These are phyloP conservation scores for Kluyveromyces starmeri DNA, from an alignment of 805 yeast species.

Conservation along the genomic window DNA sequence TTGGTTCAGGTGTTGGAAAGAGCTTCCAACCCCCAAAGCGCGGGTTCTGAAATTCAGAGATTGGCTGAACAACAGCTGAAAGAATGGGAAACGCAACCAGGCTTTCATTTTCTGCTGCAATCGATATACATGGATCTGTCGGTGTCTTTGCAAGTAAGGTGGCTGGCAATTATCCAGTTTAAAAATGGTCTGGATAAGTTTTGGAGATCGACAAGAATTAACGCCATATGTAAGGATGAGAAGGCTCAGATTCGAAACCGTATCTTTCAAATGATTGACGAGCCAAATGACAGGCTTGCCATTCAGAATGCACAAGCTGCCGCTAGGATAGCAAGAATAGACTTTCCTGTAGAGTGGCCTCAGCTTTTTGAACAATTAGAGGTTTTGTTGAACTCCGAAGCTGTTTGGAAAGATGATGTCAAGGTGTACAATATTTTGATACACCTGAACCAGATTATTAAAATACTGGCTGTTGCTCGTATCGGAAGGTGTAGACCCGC, in stretches of 20 bases:
- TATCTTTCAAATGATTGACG: constrained; percentile 52
- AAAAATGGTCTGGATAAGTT: constrained; percentile 79
- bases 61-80: constrained; percentile 63
- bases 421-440: constrained; percentile 54
- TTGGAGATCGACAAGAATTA: constrained; percentile 66
- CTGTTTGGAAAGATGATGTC: constrained; percentile 37
- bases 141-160: constrained; percentile 57
- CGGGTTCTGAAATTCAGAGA: constrained; percentile 38
- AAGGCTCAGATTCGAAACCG: constrained; percentile 52
- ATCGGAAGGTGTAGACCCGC: constrained; percentile 78
- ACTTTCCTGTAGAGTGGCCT: constrained; percentile 87
- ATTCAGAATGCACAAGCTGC: constrained; percentile 81
- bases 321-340: constrained; percentile 69
- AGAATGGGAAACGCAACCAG: constrained; percentile 57
- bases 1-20: constrained; percentile 35
- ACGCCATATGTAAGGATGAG: constrained; percentile 55
- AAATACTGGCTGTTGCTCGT: constrained; percentile 62
- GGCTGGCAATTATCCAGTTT: constrained; percentile 81
- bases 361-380: constrained; percentile 59
- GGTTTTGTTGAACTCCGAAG: constrained; percentile 35
- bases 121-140: constrained; percentile 52
- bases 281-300: constrained; percentile 63
- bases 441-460: constrained; percentile 69
- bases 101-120: constrained; percentile 51
- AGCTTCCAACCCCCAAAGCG: constrained; percentile 45